Evolutionary conservation across 345 rosid species (phyloP).

Genomic region (Orychophragmus violaceus): DNA sequence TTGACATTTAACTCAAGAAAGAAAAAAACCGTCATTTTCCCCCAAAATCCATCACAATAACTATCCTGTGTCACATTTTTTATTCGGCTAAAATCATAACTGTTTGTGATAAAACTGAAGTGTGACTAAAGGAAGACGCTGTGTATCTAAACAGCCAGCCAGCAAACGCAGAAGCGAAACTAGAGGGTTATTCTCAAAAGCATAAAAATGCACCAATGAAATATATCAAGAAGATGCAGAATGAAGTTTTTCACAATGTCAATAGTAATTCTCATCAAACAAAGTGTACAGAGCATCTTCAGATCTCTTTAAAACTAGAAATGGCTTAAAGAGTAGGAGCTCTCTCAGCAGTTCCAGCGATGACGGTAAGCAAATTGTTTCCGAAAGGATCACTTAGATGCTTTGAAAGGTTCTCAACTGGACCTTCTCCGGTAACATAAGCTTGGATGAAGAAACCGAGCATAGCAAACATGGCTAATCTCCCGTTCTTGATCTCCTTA

Average conservation of each 20-base stretch:
- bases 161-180: too few relatives aligned
- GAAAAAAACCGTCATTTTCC: too few relatives aligned
- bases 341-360: conserved; percentile 71
- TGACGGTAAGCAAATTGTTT: conserved; percentile 95
- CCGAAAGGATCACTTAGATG: conserved; percentile 96
- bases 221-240: conserved; percentile 16
- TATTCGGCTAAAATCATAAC: too few relatives aligned
- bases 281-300: conserved; percentile 30
- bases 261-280: conserved; percentile 13
- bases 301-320: neutral
- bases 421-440: conserved; percentile 94
- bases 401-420: conserved; percentile 83
- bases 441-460: conserved; percentile 84
- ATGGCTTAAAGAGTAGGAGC: conserved; percentile 64
- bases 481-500: conserved; percentile 94
- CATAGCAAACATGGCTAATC: conserved; percentile 97
- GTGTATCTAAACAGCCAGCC: too few relatives aligned
- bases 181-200: too few relatives aligned
- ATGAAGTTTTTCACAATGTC: conserved; percentile 19
- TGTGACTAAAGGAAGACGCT: too few relatives aligned
- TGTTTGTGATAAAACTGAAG: too few relatives aligned
- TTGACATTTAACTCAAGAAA: too few relatives aligned
- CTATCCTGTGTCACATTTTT: too few relatives aligned
- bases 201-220: neutral
- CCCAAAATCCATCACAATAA: too few relatives aligned